Conservation (phyloP, 495 filamentous ascomycete genomes). For the Tetracladium marchalianum region DNA sequence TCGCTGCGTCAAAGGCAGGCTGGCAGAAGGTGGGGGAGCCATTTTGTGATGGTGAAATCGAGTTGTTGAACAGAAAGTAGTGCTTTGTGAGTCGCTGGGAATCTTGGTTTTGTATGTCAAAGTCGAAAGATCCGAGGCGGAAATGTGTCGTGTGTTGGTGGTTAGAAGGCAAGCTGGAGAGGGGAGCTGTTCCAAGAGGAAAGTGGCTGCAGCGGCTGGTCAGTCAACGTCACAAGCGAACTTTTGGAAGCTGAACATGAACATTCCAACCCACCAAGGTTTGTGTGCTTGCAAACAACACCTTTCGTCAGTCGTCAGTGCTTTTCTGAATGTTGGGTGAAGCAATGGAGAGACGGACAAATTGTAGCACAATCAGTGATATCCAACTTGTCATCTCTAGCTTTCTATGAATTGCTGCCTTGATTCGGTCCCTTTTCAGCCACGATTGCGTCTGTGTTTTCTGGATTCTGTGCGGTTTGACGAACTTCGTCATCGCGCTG, state of each 20-base stretch:
- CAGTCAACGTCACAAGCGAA: slow-evolving; percentile 6
- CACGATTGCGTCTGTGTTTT: background rate
- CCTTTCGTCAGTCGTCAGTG: background rate
- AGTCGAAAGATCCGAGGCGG: background rate
- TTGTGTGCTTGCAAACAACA: background rate
- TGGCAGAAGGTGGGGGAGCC: slow-evolving; percentile 70
- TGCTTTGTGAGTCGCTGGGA: background rate
- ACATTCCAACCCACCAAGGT: background rate
- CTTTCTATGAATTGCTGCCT: slow-evolving; percentile 10
- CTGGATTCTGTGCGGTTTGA: background rate
- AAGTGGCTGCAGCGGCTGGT: slow-evolving; percentile 9
- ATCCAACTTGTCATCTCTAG: background rate
- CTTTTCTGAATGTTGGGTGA: background rate
- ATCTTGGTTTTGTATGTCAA: background rate
- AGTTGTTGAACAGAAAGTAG: background rate
- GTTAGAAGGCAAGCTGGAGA: slow-evolving; percentile 2
- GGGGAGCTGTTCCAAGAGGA: slow-evolving; percentile 5
- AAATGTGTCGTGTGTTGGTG: slow-evolving; percentile 9
- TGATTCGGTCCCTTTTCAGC: background rate
- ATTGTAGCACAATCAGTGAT: background rate
- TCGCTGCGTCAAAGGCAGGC: slow-evolving; percentile 62
- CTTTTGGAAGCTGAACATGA: background rate
- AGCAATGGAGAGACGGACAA: background rate
- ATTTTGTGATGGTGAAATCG: slow-evolving; percentile 29
- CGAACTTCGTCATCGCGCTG: slow-evolving; percentile 13